Evolutionary conservation across 345 rosid species (phyloP), one percentile per base, ranked within the genome.

Genomic region (Euphorbia tirucalli): DNA sequence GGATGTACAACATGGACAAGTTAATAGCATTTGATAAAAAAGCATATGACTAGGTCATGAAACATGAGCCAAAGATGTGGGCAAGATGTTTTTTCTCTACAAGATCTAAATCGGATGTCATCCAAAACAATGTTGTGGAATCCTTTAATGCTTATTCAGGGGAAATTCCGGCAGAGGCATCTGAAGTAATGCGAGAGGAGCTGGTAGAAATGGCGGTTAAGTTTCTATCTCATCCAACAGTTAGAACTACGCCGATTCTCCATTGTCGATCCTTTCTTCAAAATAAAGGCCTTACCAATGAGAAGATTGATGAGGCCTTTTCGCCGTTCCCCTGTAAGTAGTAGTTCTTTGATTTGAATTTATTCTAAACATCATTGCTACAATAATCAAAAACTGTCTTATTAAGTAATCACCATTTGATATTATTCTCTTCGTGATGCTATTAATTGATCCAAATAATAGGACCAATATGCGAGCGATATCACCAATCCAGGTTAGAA

Each of bases 231-330:
- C n/a, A n/a, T n/a, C n/a, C n/a, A n/a, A n/a, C n/a, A n/a, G n/a
- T n/a, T n/a, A n/a, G n/a, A n/a, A n/a, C n/a, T n/a, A n/a, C 75
- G 54, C 67, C 80, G 5, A 56, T 76, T 13, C 21, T 54, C 63
- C 55, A 55, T 14, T 46, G 79, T 48, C 74, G 66, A 39, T 61
- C 58, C 21, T 81, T 81, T 71, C 81, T 81, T 72, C 72, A 74
- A 77, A 77, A 74, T 24, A 77, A 32, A 32, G 37, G 37, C 5
- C 37, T 32, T 32, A 32, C 37, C 37, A 2, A 32, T 32, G 37
- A 32, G 37, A 5, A 32, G 37, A 32, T 32, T 2, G 37, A 32
- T 32, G 37, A 44, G 71, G 84, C 84, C 5, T 77, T 81, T 46
- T 44, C n/a, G 46, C 25, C 69, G 70, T 52, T 76, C 71, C 52